Evolutionary conservation across 768 basidiomycete genomes (phyloP), one percentile per base, ranked within the genome.

Genomic region (Mrakia blollopis): DNA sequence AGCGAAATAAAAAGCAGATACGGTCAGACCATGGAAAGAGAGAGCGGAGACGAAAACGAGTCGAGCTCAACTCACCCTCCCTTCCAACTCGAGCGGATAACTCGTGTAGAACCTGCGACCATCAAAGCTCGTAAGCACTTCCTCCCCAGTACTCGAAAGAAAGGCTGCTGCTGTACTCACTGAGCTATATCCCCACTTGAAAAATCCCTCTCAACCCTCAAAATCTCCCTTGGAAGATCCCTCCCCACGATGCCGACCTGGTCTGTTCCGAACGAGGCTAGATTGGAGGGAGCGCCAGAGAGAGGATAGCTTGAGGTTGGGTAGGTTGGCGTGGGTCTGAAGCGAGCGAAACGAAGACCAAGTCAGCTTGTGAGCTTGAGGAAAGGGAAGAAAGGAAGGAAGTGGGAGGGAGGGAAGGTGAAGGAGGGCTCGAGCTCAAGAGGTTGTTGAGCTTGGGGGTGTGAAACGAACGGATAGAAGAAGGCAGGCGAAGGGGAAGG

Each of bases 131-230:
- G 39, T 41, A 5, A 41, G 39, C 41, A 23, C 6, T 25, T 39
- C 23, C 32, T 44, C 21, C n/a, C n/a, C n/a, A n/a, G n/a, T n/a
- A n/a, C 50, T 16, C 54, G 18, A 28, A 28, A 25, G 41, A 37
- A 35, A 25, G n/a, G 10, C 52, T 62, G 62, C 23, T 35, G n/a
- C 21, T n/a, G 25, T 1, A 81, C 83, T 76, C 80, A 85, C 84
- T 98, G 96, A 41, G 90, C 88, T 10, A 95, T 86, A 82, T 98
- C 96, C 3, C 96, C 97, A 0, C 90, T 90, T 21, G 86, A 88
- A 83, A 97, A 99, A 83, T 99, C 97, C 73, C 97, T 85, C 83
- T 98, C 96, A 60, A 99, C 86, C 63, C 96, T 87, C 72, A 99
- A 85, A 76, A 99, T 88, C 85, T 98, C 96, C 73, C 95, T 89